A percentile compares a stretch with the other conserved stretches of the same genome.
phyloP scores from a whole-genome alignment of 2,329 filamentous ascomycete species.

The Ascomycota sp. region DNA sequence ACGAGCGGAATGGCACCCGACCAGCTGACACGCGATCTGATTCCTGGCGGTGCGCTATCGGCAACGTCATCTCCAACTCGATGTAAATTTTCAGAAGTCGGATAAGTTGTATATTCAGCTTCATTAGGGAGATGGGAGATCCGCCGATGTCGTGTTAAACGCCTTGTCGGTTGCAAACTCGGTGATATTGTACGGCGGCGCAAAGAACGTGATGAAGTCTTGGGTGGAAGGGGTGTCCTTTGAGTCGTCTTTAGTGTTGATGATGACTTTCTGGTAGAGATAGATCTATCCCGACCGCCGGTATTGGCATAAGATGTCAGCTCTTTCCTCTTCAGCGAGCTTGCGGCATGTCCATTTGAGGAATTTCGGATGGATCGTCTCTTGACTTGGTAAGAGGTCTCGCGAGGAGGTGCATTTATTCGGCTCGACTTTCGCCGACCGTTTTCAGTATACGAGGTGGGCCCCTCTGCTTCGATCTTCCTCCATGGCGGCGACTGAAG shows the following conservation, averaged over 20 bases:
- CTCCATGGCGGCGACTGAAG: conserved; percentile 81
- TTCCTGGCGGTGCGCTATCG: conserved; percentile 18
- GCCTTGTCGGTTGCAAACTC: conserved; percentile 15
- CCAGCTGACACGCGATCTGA: conserved; percentile 23
- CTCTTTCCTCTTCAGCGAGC: conserved; percentile 9
- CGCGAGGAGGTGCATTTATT: conserved; percentile 33
- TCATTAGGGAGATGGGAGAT: conserved; percentile 17
- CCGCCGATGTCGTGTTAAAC: conserved; percentile 20
- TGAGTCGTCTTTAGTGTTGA: conserved; percentile 12
- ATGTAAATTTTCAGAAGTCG: conserved; percentile 2
- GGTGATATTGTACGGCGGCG: conserved; percentile 21
- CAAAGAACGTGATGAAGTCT: conserved; percentile 10
- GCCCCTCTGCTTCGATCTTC: conserved; percentile 60
- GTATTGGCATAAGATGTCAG: conserved; percentile 7
- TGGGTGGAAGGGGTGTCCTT: conserved; percentile 9
- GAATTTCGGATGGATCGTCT: conserved; percentile 29
- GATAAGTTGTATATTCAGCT: conserved; percentile 3
- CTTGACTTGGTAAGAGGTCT: conserved; percentile 24
- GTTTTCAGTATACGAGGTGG: conserved; percentile 60
- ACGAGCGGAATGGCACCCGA: conserved; percentile 28
- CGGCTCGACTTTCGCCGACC: conserved; percentile 46
- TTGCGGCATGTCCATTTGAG: conserved; percentile 12
- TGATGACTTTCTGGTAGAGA: conserved; percentile 7
- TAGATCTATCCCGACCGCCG: conserved; percentile 9
- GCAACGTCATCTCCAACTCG: conserved; percentile 4